phyloP scores from a whole-genome alignment of 1,284 basidiomycete genomes.

The Pyrrhoderma lamaoense region DNA sequence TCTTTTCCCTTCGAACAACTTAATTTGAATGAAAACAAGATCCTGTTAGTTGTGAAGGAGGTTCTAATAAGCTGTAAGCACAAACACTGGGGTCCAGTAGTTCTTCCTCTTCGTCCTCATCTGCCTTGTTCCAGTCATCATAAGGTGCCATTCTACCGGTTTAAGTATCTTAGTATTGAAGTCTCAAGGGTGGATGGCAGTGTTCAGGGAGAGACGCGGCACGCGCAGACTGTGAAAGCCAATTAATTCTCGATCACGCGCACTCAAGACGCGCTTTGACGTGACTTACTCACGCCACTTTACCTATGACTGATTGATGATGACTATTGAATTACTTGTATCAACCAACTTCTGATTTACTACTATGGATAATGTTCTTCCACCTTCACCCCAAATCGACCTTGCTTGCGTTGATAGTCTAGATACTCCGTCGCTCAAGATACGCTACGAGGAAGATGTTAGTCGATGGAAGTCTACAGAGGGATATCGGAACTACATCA shows the following conservation, averaged over 20 bases:
- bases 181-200: too few species aligned
- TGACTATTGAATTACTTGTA: neutral
- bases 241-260: neutral
- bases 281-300: conserved; percentile 5
- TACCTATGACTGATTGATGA: neutral
- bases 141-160: conserved; percentile 43
- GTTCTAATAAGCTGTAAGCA: conserved; percentile 9
- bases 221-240: neutral
- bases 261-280: neutral
- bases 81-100: conserved; percentile 61
- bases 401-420: conserved; percentile 2
- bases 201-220: neutral
- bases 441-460: conserved; percentile 65
- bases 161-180: too few species aligned
- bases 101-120: conserved; percentile 74
- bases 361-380: conserved; percentile 15
- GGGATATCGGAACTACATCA: conserved; percentile 64
- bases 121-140: conserved; percentile 68
- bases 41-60: neutral
- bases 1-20: conserved; percentile 68
- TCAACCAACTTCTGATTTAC: neutral
- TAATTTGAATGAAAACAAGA: conserved; percentile 2
- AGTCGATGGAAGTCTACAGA: conserved; percentile 57
- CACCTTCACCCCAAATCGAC: conserved; percentile 26
- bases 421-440: conserved; percentile 33